A percentile compares a stretch with the other conserved stretches of the same genome.
These are phyloP conservation scores for Sporothrix pallida DNA, from an alignment of 2,329 filamentous ascomycete genomes.

Conservation along the genomic window DNA sequence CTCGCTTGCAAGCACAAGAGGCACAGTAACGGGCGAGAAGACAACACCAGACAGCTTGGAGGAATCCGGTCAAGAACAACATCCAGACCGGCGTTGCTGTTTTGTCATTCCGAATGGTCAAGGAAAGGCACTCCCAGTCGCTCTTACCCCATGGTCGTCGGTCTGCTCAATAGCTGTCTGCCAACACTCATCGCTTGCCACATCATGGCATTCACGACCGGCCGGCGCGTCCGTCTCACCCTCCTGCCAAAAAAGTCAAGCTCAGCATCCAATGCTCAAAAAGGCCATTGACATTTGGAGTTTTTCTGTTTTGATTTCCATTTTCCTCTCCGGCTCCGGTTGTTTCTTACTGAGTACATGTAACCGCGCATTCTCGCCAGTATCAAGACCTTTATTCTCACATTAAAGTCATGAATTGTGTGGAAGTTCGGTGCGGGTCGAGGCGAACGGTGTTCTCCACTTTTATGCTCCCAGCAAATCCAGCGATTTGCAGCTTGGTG, in stretches of 20 bases:
- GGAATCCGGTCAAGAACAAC: neutral
- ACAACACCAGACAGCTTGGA: conserved; percentile 11
- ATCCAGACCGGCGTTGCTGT: neutral
- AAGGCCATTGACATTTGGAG: neutral
- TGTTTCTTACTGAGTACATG: neutral
- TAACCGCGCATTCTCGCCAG: neutral
- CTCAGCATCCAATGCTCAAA: neutral
- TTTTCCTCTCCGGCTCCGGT: neutral
- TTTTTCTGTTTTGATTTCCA: neutral
- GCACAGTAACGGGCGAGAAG: neutral
- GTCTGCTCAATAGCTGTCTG: neutral
- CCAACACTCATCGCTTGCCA: neutral
- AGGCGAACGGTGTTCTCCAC: conserved; percentile 16
- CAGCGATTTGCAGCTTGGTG: neutral
- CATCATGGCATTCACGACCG: neutral
- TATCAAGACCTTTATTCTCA: neutral
- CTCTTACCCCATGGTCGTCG: neutral
- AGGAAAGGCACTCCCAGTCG: neutral
- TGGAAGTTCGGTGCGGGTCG: conserved; percentile 22
- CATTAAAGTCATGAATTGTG: neutral
- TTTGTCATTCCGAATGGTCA: neutral
- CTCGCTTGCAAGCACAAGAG: neutral
- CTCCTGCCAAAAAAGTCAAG: neutral
- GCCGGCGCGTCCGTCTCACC: neutral
- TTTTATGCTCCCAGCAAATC: neutral